Evolutionary conservation across 2,329 filamentous ascomycete species (phyloP), one percentile per base, ranked within the genome.

Genomic region (Ophiocordyceps australis): DNA sequence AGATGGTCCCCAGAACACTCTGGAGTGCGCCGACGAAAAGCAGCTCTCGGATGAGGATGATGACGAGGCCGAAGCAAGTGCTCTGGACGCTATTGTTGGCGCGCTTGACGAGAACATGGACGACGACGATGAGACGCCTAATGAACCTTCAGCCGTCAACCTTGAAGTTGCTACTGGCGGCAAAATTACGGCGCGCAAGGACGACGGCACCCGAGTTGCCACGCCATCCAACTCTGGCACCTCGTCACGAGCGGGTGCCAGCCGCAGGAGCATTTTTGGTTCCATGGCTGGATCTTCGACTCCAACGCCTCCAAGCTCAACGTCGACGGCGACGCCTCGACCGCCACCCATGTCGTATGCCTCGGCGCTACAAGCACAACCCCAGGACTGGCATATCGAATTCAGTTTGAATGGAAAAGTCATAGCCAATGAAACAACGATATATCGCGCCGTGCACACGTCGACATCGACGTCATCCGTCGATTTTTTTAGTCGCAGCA

Each of bases 331-430:
- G 7, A 65, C 75, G 7, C 23, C 33, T 7, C 65, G 75, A 8
- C 25, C 28, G 13, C 28, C 31, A 7, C 65, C 75, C 3, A 70
- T 81, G 50, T 82, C 83, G 0, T 93, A 94, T 47, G 76, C 83
- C 14, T 78, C 80, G 27, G 82, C 82, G 4, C 67, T 91, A 27
- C 79, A 85, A 38, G 61, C 79, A 10, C 59, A 70, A 0, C 81
- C 85, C 2, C 78, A 91, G 43, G 85, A 95, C 43, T 98, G 89
- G 89, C 86, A 98, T 41, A 83, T 98, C 32, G 81, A 95, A 42
- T 98, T 98, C 51, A 85, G 71, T 36, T 66, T 95, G 25, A 77
- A 91, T 35, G 77, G 67, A 27, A 82, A 83, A 46, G 65, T 78
- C 2, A 77, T 98, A 30, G 63, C 79, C 0, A 89, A 85, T 37